Conservation (phyloP, 768 basidiomycete species). For the Agaricus subrufescens region DNA sequence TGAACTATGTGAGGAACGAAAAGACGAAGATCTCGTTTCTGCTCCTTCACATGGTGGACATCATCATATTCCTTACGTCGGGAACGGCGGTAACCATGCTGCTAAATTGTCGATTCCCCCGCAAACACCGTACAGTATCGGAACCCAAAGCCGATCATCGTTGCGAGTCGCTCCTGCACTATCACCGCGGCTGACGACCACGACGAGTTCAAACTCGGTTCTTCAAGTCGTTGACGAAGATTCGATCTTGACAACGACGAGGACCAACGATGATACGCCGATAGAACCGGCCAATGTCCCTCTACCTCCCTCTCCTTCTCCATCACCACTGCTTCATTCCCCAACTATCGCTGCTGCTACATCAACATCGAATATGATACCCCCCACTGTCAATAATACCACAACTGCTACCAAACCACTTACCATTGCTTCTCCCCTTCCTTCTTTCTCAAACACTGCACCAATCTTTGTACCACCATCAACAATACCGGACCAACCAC, state of each 20-base stretch:
- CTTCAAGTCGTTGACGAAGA: no score
- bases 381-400: no score
- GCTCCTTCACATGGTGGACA: slow-evolving; percentile 34
- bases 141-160: neutral
- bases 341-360: no score
- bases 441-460: neutral
- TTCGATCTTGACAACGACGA: neutral
- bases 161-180: neutral
- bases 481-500: slow-evolving; percentile 18
- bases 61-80: slow-evolving; percentile 14
- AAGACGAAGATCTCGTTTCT: slow-evolving; percentile 55
- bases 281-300: neutral
- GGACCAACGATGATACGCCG: neutral
- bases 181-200: neutral
- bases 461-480: neutral
- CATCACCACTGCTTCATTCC: neutral
- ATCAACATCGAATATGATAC: no score
- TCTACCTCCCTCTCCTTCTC: neutral
- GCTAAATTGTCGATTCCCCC: slow-evolving; percentile 8
- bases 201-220: neutral
- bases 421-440: no score
- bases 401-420: no score
- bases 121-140: neutral
- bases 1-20: slow-evolving; percentile 89
- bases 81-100: neutral